A percentile compares a stretch with the other conserved stretches of the same genome.
Conservation (phyloP, 345 rosid species). For the Camelina sativa region DNA sequence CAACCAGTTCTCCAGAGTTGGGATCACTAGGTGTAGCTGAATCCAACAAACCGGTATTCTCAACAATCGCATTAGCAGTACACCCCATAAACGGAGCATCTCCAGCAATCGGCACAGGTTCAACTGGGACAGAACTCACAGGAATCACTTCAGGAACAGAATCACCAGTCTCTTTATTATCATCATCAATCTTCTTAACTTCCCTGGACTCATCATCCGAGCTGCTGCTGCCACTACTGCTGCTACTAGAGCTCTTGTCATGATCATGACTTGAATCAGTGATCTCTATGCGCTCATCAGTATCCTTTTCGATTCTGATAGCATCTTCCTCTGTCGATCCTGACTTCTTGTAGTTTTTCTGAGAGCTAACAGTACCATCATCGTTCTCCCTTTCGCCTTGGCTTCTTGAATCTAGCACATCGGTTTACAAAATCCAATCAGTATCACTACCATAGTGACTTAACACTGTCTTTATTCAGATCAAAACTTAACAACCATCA, state of each 20-base stretch:
- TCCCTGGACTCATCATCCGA: slow-evolving; percentile 63
- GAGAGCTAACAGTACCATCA: slow-evolving; percentile 56
- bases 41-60: slow-evolving; percentile 42
- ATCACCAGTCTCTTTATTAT: slow-evolving; percentile 34
- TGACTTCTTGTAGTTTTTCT: slow-evolving; percentile 52
- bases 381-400: slow-evolving; percentile 69
- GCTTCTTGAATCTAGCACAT: slow-evolving; percentile 57
- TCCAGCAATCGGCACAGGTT: slow-evolving; percentile 44
- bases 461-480: slow-evolving; percentile 26
- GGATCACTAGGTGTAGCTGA: slow-evolving; percentile 36
- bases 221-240: slow-evolving; percentile 45
- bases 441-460: neutral
- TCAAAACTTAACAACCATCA: slow-evolving; percentile 20
- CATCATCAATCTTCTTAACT: slow-evolving; percentile 44
- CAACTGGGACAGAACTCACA: slow-evolving; percentile 38
- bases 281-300: slow-evolving; percentile 45
- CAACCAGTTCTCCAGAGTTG: slow-evolving; percentile 41
- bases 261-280: slow-evolving; percentile 47
- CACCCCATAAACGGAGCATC: slow-evolving; percentile 42
- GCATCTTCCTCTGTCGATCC: slow-evolving; percentile 46
- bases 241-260: slow-evolving; percentile 58
- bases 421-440: slow-evolving; percentile 30
- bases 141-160: slow-evolving; percentile 40
- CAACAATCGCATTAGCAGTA: slow-evolving; percentile 44
- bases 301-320: slow-evolving; percentile 48